phyloP scores from a whole-genome alignment of 2,329 filamentous ascomycete genomes.

The Microdochium trichocladiopsis region DNA sequence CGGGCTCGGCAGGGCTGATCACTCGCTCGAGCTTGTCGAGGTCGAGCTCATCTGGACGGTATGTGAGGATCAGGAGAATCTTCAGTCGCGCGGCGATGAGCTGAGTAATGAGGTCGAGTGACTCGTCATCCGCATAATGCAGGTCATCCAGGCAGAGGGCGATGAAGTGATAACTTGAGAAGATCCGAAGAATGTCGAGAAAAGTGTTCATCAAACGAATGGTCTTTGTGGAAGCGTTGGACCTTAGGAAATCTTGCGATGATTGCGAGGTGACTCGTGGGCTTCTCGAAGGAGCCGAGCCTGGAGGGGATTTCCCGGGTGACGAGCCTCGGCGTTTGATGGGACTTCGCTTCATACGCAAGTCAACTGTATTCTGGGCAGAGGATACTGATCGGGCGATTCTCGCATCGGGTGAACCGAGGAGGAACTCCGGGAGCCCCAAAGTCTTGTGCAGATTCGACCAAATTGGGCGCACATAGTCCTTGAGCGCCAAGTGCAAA shows the following conservation, averaged over 20 bases:
- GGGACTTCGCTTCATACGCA: slow-evolving; percentile 21
- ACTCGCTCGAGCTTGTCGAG: slow-evolving; percentile 47
- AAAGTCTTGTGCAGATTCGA: slow-evolving; percentile 55
- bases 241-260: slow-evolving; percentile 53
- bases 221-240: slow-evolving; percentile 51
- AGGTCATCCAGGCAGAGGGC: slow-evolving; percentile 86
- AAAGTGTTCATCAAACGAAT: slow-evolving; percentile 83
- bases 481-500: slow-evolving; percentile 54
- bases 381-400: slow-evolving; percentile 28
- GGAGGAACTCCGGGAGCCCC: slow-evolving; percentile 62
- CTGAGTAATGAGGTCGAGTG: slow-evolving; percentile 72
- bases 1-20: slow-evolving; percentile 44
- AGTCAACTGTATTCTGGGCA: slow-evolving; percentile 17
- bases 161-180: slow-evolving; percentile 78
- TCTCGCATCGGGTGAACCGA: slow-evolving; percentile 39
- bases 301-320: slow-evolving; percentile 34
- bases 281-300: slow-evolving; percentile 20
- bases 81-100: slow-evolving; percentile 74
- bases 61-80: slow-evolving; percentile 75
- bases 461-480: slow-evolving; percentile 58
- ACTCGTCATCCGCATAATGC: slow-evolving; percentile 86
- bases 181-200: slow-evolving; percentile 74
- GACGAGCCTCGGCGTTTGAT: slow-evolving; percentile 41
- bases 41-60: slow-evolving; percentile 58
- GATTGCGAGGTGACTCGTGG: slow-evolving; percentile 36